A percentile compares a stretch with the other conserved stretches of the same genome.
phyloP scores from a whole-genome alignment of 768 basidiomycete genomes.

The Tephrocybe rancida region DNA sequence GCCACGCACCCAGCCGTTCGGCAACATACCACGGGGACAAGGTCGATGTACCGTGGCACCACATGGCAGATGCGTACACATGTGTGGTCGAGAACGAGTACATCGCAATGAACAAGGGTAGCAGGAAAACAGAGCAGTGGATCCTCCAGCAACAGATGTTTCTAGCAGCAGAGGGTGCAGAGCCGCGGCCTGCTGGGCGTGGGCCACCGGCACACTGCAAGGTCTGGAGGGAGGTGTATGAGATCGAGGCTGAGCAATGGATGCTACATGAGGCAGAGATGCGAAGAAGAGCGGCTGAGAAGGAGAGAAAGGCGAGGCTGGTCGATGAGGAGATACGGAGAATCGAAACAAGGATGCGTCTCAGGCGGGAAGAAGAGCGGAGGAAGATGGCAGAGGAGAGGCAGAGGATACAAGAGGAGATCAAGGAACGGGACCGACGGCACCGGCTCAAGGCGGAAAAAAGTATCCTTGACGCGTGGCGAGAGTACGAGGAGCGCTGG shows the following conservation, averaged over 20 bases:
- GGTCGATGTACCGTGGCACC: constrained; percentile 36
- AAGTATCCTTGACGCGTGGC: constrained; percentile 58
- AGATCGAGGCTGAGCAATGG: constrained; percentile 53
- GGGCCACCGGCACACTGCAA: constrained; percentile 27
- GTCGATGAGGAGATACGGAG: constrained; percentile 56
- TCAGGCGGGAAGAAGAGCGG: constrained; percentile 52
- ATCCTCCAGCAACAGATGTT: constrained; percentile 60
- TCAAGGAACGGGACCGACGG: constrained; percentile 45
- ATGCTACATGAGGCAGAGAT: constrained; percentile 52
- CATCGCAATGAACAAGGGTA: constrained; percentile 41
- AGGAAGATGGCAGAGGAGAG: constrained; percentile 50
- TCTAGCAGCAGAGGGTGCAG: constrained; percentile 23
- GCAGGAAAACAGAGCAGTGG: constrained; percentile 65
- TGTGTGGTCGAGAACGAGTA: constrained; percentile 60
- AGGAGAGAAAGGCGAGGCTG: constrained; percentile 47
- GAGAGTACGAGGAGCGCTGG: constrained; percentile 69
- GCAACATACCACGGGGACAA: constrained; percentile 10
- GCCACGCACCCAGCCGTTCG: constrained; percentile 6
- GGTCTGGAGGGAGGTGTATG: constrained; percentile 57
- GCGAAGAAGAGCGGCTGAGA: constrained; percentile 44
- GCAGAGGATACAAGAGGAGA: constrained; percentile 34
- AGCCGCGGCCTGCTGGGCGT: constrained; percentile 13
- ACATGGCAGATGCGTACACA: constrained; percentile 44
- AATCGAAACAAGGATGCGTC: constrained; percentile 54
- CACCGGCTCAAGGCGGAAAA: constrained; percentile 45